These are phyloP conservation scores for Tylopilus subfusipes DNA, from an alignment of 768 basidiomycete species.

Conservation along the genomic window DNA sequence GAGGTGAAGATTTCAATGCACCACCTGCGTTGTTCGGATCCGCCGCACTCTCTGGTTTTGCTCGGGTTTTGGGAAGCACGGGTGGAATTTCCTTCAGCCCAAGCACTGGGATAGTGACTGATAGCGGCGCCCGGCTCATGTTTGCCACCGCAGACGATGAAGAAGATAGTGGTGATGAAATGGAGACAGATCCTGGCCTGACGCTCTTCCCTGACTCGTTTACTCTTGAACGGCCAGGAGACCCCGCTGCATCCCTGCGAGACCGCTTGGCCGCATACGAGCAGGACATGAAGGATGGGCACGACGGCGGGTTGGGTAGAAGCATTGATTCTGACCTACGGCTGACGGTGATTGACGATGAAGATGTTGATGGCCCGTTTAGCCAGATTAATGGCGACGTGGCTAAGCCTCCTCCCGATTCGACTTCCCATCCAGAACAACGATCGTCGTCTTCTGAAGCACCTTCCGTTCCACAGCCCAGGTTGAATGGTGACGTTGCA, in stretches of 20 bases:
- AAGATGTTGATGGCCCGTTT: slow-evolving; percentile 31
- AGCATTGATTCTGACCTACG: slow-evolving; percentile 17
- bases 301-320: slow-evolving; percentile 26
- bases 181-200: slow-evolving; percentile 30
- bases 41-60: slow-evolving; percentile 44
- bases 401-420: slow-evolving; percentile 26
- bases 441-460: slow-evolving; percentile 38
- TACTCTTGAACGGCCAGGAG: slow-evolving; percentile 42
- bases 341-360: slow-evolving; percentile 35
- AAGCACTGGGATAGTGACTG: slow-evolving; percentile 48
- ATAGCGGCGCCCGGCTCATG: slow-evolving; percentile 49
- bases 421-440: slow-evolving; percentile 21
- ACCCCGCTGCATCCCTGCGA: slow-evolving; percentile 55
- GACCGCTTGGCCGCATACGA: slow-evolving; percentile 64
- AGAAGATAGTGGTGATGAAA: slow-evolving; percentile 55
- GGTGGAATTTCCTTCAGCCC: slow-evolving; percentile 69
- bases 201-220: slow-evolving; percentile 51
- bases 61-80: slow-evolving; percentile 51
- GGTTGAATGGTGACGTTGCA: slow-evolving; percentile 45
- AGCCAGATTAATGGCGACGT: slow-evolving; percentile 33
- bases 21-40: slow-evolving; percentile 32
- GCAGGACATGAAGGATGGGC: slow-evolving; percentile 40
- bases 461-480: slow-evolving; percentile 43
- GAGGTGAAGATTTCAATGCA: slow-evolving; percentile 31
- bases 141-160: slow-evolving; percentile 60